Evolutionary conservation across 2,329 filamentous ascomycete species (phyloP).

Genomic region (Elsinoe perseae): DNA sequence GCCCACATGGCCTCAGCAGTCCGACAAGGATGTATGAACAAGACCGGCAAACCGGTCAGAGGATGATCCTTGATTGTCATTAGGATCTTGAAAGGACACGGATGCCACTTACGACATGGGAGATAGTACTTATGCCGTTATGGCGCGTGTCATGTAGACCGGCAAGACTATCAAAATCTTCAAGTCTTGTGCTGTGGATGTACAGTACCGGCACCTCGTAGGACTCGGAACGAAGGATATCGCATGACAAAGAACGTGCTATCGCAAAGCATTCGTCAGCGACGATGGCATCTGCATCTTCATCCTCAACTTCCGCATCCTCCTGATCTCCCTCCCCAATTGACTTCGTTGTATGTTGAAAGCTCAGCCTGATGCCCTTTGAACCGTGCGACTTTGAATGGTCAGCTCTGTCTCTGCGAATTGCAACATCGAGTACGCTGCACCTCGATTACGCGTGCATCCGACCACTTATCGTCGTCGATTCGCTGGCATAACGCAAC

Average conservation of each 20-base stretch:
- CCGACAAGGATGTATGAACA: conserved; percentile 89
- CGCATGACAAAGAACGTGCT: conserved; percentile 18
- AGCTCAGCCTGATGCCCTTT: not conserved
- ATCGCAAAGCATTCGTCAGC: not conserved
- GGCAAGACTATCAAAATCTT: not conserved
- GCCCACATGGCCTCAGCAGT: conserved; percentile 70
- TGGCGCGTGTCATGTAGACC: not conserved
- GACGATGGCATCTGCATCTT: not conserved
- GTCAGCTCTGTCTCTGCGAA: not conserved
- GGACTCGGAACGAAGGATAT: conserved; percentile 37
- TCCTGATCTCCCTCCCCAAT: no score
- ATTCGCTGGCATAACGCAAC: not conserved
- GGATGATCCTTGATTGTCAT: conserved; percentile 62
- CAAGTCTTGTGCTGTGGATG: conserved; percentile 20
- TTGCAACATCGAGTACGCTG: not conserved
- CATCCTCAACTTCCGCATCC: not conserved
- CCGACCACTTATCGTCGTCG: not conserved
- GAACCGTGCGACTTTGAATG: not conserved
- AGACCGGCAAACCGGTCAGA: conserved; percentile 65
- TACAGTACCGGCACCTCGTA: conserved; percentile 43
- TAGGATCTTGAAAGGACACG: not conserved
- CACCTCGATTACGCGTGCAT: not conserved
- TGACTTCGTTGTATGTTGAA: no score
- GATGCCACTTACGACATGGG: not conserved
- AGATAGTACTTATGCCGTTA: not conserved